phyloP scores from a whole-genome alignment of 1,139 yeast genomes.

The Debaryomyces psychrophilus region DNA sequence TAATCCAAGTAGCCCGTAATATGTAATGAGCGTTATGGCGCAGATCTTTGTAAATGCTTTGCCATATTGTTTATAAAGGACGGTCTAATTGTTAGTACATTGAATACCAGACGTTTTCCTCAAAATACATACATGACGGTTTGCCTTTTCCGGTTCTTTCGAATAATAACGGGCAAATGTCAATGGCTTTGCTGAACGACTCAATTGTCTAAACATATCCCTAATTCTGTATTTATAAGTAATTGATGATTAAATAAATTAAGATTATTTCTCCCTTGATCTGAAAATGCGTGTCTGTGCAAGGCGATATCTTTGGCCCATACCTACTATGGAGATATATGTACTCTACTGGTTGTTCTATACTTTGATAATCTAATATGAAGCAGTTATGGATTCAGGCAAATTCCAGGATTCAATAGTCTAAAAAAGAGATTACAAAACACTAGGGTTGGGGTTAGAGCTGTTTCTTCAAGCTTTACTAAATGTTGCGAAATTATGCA shows the following conservation, averaged over 20 bases:
- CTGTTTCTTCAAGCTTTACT: neutral
- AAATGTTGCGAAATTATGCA: neutral
- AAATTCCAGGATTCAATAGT: too few species aligned
- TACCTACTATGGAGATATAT: neutral
- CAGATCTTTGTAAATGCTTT: conserved; percentile 24
- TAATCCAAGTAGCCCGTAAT: conserved; percentile 16
- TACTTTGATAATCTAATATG: too few species aligned
- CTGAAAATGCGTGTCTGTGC: neutral
- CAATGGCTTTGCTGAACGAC: neutral
- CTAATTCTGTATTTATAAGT: neutral
- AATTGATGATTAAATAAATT: neutral
- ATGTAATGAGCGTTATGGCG: conserved; percentile 22
- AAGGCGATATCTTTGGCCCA: neutral
- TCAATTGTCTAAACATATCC: conserved; percentile 1
- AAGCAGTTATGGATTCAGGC: too few species aligned
- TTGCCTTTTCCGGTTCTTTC: conserved; percentile 13
- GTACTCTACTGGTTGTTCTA: neutral
- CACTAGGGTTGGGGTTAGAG: too few species aligned
- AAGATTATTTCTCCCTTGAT: neutral
- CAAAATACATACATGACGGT: conserved; percentile 21
- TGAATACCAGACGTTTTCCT: neutral
- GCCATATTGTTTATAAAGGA: conserved; percentile 23
- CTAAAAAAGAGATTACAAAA: too few species aligned
- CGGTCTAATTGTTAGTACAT: conserved; percentile 16
- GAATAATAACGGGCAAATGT: conserved; percentile 1